A percentile compares a stretch with the other conserved stretches of the same genome.
Conservation (phyloP, 2,329 filamentous ascomycete species). For the Aspergillus pseudotamarii region DNA sequence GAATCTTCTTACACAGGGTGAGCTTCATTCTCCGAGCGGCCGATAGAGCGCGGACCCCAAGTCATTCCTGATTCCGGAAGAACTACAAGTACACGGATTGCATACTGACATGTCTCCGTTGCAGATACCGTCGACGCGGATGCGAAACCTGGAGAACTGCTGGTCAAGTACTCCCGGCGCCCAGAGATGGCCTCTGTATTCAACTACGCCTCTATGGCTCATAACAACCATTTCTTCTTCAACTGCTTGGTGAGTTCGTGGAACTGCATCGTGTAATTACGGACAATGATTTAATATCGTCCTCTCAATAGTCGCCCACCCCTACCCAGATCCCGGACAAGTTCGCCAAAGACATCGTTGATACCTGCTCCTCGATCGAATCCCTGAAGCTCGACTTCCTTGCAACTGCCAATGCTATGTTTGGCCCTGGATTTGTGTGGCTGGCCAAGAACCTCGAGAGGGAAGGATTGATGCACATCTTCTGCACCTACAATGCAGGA, state of each 20-base stretch:
- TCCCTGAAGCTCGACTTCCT: constrained; percentile 80
- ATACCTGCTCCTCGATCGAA: constrained; percentile 79
- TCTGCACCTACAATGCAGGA: constrained; percentile 89
- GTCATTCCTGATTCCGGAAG: neutral
- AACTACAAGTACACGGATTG: neutral
- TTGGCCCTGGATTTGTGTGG: constrained; percentile 97
- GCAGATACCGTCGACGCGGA: constrained; percentile 67
- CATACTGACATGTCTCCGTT: neutral
- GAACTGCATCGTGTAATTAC: neutral
- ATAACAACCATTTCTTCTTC: constrained; percentile 74
- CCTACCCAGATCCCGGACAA: constrained; percentile 56
- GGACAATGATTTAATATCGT: constrained; percentile 2
- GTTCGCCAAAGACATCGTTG: constrained; percentile 64
- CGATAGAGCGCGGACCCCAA: neutral
- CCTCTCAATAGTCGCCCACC: constrained; percentile 39
- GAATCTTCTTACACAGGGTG: constrained; percentile 74
- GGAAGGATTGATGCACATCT: constrained; percentile 62
- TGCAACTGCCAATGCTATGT: constrained; percentile 83
- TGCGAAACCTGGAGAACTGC: constrained; percentile 65
- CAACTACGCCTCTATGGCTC: constrained; percentile 95
- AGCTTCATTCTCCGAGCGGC: constrained; percentile 27
- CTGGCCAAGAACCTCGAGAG: constrained; percentile 66
- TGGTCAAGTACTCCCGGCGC: constrained; percentile 76
- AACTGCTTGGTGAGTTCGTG: constrained; percentile 44
- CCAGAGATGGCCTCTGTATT: constrained; percentile 77